These are phyloP conservation scores for Fraxinus floribunda DNA, from an alignment of 305 asterid species.

Conservation along the genomic window DNA sequence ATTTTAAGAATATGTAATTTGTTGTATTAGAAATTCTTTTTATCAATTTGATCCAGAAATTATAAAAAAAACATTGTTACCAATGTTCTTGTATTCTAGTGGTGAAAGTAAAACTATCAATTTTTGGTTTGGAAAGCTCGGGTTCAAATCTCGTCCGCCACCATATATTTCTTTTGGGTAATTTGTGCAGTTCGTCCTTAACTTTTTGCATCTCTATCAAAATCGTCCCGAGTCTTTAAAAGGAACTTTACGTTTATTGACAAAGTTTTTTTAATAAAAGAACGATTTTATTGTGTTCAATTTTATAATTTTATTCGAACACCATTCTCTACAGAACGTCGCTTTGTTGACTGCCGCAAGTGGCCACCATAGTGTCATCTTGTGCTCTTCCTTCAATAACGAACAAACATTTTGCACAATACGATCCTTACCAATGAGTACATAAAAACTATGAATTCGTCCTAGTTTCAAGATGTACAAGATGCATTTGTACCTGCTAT, in stretches of 20 bases:
- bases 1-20: no score
- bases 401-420: neutral
- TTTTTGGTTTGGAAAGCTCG: neutral
- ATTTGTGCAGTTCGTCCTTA: neutral
- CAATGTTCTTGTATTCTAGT: neutral
- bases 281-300: neutral
- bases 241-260: neutral
- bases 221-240: neutral
- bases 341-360: neutral
- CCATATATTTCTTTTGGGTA: neutral
- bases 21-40: no score
- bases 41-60: no score
- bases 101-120: neutral
- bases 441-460: neutral
- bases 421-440: neutral
- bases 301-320: neutral
- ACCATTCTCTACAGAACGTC: neutral
- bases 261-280: neutral
- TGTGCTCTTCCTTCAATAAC: neutral
- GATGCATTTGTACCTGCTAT: neutral
- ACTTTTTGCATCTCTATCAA: neutral
- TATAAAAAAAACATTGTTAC: no score
- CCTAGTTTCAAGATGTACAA: slow-evolving; percentile 4
- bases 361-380: neutral
- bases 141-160: neutral